Evolutionary conservation across 1,284 basidiomycete species (phyloP).

Genomic region (Rhodotorula glutinis): DNA sequence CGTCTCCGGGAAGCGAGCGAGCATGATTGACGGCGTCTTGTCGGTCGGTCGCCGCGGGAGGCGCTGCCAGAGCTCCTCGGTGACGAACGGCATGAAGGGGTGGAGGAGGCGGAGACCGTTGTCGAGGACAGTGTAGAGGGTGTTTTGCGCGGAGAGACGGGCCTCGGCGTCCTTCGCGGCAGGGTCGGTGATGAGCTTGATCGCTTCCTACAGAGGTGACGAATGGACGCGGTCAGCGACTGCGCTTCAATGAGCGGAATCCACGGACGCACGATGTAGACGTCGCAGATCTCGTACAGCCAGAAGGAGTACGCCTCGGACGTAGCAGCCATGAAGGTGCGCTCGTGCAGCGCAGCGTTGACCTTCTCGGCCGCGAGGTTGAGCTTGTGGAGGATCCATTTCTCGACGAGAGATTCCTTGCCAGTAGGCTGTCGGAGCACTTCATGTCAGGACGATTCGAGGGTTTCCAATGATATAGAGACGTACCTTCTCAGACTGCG

Average conservation of each 20-base stretch:
- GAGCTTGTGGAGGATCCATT: conserved; percentile 93
- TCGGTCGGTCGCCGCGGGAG: conserved; percentile 81
- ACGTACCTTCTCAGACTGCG: conserved; percentile 63
- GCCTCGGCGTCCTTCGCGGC: conserved; percentile 68
- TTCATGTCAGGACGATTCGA: conserved; percentile 1
- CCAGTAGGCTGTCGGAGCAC: conserved; percentile 65
- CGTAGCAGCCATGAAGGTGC: conserved; percentile 92
- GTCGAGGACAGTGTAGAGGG: conserved; percentile 91
- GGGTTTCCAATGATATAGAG: background rate
- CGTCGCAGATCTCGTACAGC: conserved; percentile 97
- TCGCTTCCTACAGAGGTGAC: conserved; percentile 20
- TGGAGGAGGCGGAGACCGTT: conserved; percentile 84
- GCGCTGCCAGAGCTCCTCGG: conserved; percentile 98
- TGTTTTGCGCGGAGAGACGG: conserved; percentile 85
- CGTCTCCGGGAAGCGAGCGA: conserved; percentile 74
- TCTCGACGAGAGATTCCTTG: conserved; percentile 85
- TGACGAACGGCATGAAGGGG: conserved; percentile 99
- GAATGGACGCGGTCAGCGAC: background rate
- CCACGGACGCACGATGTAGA: conserved; percentile 71
- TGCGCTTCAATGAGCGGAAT: background rate
- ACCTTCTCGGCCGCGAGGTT: conserved; percentile 74
- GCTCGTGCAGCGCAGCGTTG: conserved; percentile 69
- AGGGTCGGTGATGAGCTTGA: conserved; percentile 35
- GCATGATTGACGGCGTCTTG: conserved; percentile 79
- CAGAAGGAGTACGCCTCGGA: conserved; percentile 87